Evolutionary conservation across 495 filamentous ascomycete species (phyloP), one percentile per base, ranked within the genome.

Genomic region (Cladorrhinum samala): DNA sequence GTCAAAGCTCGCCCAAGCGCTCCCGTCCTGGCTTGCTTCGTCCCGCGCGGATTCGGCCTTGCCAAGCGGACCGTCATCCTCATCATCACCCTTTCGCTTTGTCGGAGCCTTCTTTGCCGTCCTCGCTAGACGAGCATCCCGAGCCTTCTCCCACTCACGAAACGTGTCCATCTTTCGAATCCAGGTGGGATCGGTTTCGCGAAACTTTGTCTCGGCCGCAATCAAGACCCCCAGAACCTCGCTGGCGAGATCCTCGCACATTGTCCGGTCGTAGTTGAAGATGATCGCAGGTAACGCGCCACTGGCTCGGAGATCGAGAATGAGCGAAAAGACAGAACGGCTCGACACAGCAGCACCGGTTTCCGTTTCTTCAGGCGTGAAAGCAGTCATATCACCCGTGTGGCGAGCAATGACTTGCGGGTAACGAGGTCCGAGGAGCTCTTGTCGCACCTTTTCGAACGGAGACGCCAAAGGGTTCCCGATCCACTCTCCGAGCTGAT

Each of bases 241-340:
- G 3, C 53, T 33, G 41, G 74, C 75, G 13, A 87, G 74, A 2
- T 58, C 56, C 65, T 90, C 85, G 53, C 87, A 91, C 17, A 65
- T 60, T 1, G 51, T 55, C 33, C 87, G 78, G 52, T 89, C 84
- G 61, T 85, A 91, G 52, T 87, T 88, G 73, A 92, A 91, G 4
- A 91, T 55, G 14, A 92, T 77, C 0, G 84, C 86, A 0, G 88
- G 88, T 4, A 92, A 72, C 2, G 84, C 86, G 50, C 78, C 75
- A 52, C 78, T 75, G 2, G 73, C 66, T 46, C 89, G 79, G 1
- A 92, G 75, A 13, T 81, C 74, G 21, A 65, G 71, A 0, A 89
- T 70, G 27, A 90, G 62, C 0, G 83, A 78, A 18, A 89, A 56
- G n/a, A 46, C 45, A 70, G 2, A 78, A 80, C 4, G 75, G 53